A percentile compares a stretch with the other conserved stretches of the same genome.
These are phyloP conservation scores for Tulasnella calospora DNA, from an alignment of 768 basidiomycete genomes.

Conservation along the genomic window DNA sequence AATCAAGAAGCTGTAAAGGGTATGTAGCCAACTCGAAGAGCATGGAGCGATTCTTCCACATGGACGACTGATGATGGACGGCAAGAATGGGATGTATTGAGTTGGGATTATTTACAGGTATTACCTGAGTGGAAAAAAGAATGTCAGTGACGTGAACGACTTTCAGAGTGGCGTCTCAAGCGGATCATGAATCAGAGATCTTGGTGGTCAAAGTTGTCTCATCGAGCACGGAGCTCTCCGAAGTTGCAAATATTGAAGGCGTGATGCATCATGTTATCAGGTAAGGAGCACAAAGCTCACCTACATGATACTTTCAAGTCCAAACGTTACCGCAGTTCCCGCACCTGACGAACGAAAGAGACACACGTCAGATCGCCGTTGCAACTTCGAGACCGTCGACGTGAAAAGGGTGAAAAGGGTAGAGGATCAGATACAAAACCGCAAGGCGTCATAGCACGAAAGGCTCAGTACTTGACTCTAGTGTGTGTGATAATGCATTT, in stretches of 20 bases:
- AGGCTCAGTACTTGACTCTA: conserved; percentile 7
- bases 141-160: background rate
- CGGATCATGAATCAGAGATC: background rate
- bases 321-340: background rate
- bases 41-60: background rate
- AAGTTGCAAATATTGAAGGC: conserved; percentile 80
- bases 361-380: background rate
- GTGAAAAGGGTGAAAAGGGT: background rate
- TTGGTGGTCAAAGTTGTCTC: conserved; percentile 58
- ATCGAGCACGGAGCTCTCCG: conserved; percentile 62
- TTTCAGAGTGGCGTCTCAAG: background rate
- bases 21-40: background rate
- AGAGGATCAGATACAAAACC: background rate
- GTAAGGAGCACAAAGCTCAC: conserved; percentile 26
- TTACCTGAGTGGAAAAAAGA: background rate
- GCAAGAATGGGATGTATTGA: background rate
- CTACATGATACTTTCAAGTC: background rate
- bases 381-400: background rate
- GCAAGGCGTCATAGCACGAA: background rate
- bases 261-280: conserved; percentile 41
- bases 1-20: background rate
- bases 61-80: background rate
- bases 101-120: background rate
- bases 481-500: conserved; percentile 6
- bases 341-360: background rate